Percentiles rank a stretch among this genome's conserved stretches.
phyloP scores from a whole-genome alignment of 148 eudicot genomes.

The Chenopodium quinoa region DNA sequence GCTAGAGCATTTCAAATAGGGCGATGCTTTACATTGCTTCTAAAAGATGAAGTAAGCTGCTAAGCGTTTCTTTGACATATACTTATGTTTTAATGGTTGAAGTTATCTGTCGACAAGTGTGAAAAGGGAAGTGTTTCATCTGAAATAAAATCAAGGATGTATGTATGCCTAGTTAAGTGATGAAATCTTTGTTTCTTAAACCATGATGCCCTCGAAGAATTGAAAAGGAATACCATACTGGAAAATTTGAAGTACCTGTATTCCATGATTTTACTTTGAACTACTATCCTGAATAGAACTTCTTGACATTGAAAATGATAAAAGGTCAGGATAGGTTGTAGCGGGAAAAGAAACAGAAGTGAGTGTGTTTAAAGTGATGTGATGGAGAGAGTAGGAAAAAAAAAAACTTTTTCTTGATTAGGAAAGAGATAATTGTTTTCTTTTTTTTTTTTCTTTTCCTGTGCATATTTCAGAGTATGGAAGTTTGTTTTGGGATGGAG shows the following conservation, averaged over 20 bases:
- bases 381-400: background rate
- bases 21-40: slow-evolving; percentile 76
- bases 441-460: too few species aligned
- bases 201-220: background rate
- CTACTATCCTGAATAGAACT: background rate
- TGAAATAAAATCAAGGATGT: too few species aligned
- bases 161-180: background rate
- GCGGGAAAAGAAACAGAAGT: background rate
- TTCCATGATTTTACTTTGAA: background rate
- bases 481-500: background rate
- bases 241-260: background rate
- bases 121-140: too few species aligned
- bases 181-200: background rate
- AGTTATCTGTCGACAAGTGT: too few species aligned
- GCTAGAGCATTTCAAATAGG: slow-evolving; percentile 94
- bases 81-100: background rate
- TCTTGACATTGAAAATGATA: background rate
- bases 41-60: slow-evolving; percentile 63
- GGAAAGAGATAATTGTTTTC: background rate
- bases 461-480: background rate
- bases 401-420: background rate
- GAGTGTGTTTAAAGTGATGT: background rate
- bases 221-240: background rate
- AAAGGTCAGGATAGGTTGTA: background rate
- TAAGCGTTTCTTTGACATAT: background rate